Evolutionary conservation across 345 rosid species (phyloP), one percentile per base, ranked within the genome.

Genomic region (Hibiscus syriacus): DNA sequence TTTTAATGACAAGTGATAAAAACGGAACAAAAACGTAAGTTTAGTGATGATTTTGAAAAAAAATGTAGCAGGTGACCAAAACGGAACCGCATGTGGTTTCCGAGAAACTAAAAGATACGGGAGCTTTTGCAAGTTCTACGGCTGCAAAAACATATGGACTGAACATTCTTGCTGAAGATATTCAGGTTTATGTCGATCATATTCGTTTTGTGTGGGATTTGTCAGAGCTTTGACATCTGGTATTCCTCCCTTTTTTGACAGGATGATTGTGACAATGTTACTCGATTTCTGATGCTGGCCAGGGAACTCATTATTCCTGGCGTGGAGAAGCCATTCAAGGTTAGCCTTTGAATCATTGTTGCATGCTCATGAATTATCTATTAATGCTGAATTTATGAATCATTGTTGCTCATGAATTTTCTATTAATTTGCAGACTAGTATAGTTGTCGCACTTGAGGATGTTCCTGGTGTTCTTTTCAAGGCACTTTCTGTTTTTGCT

Each of bases 401-500:
- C 4, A 9, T 38, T 41, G 10, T 3, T 17, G 36, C 41, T 19
- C 17, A 29, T 17, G 52, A 56, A 55, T 65, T 45, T 17, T 50
- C 48, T 69, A 20, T 69, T 36, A 6, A 16, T 54, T 36, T 52
- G 38, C 68, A 60, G 65, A 60, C 65, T 0, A 60, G 65, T 36
- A 60, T 60, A 60, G 99, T 92, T 36, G 91, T 94, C 79, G 86
- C 99, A 3, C 81, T 91, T 62, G 99, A 91, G 83, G 92, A 90
- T 76, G 99, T 98, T 61, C 97, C 99, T 41, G 99, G 99, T 53
- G 79, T 87, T 60, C 98, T 94, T 75, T 94, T 94, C 83, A 94
- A 94, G 83, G 98, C 99, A 66, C 98, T 94, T 77, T 96, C 98
- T 62, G 98, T 92, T 66, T 94, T 94, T 85, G 92, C 99, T 53